Evolutionary conservation across 306 rosid genomes (phyloP).

Genomic region (Castanopsis chinensis): DNA sequence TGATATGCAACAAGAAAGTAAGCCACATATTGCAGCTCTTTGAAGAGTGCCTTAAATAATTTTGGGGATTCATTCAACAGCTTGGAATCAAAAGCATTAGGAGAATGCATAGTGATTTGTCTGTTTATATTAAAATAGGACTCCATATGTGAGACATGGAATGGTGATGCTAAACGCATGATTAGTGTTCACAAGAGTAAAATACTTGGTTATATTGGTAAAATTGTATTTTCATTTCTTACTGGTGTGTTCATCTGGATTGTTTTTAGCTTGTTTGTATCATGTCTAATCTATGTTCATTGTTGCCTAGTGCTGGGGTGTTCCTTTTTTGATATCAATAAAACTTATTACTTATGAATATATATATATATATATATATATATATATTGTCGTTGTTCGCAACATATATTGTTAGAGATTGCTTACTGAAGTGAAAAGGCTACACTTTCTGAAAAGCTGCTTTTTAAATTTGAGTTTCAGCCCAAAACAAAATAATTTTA

Average conservation of each 20-base stretch:
- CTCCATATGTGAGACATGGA: neutral
- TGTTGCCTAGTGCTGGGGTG: neutral
- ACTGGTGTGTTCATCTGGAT: neutral
- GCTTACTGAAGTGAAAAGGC: neutral
- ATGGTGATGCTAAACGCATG: neutral
- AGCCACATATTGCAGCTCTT: neutral
- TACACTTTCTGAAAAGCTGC: neutral
- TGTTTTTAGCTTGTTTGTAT: neutral
- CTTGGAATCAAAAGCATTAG: neutral
- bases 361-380: too few species aligned
- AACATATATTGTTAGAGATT: neutral
- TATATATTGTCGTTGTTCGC: neutral
- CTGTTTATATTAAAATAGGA: neutral
- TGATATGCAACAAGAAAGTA: neutral
- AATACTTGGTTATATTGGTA: too few species aligned
- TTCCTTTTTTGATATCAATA: too few species aligned
- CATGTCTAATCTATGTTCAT: neutral
- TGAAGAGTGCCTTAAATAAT: neutral
- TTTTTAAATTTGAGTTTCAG: neutral
- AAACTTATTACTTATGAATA: too few species aligned
- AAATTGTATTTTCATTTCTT: neutral
- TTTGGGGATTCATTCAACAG: neutral
- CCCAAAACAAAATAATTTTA: neutral
- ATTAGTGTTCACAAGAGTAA: neutral
- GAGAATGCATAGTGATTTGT: neutral